A percentile compares a stretch with the other conserved stretches of the same genome.
Evolutionary conservation across 164 flowering plant genomes (phyloP).

Genomic region (Umbellularia californica): DNA sequence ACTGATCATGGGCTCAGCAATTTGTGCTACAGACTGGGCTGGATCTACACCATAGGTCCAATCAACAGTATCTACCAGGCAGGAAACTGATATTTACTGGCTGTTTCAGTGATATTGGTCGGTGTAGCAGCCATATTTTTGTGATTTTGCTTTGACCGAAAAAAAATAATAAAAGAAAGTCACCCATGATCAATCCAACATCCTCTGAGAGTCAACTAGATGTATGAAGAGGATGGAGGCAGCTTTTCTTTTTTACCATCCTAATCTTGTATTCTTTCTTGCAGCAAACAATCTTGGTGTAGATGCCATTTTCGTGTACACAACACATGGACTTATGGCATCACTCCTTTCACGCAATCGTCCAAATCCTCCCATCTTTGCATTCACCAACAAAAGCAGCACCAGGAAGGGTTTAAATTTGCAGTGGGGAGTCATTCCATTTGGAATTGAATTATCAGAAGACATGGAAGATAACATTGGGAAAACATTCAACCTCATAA

Average conservation of each 20-base stretch:
- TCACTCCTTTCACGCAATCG: conserved; percentile 79
- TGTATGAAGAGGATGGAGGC: neutral
- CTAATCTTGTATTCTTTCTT: conserved; percentile 1
- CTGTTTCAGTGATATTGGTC: too few relatives aligned
- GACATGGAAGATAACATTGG: conserved; percentile 62
- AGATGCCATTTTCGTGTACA: conserved; percentile 83
- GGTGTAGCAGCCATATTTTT: too few relatives aligned
- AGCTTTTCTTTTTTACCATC: neutral
- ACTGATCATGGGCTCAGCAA: neutral
- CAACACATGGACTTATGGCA: conserved; percentile 80
- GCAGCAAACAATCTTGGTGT: conserved; percentile 84
- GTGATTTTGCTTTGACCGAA: too few relatives aligned
- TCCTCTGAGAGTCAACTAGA: too few relatives aligned
- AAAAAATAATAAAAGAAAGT: too few relatives aligned
- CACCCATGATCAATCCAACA: too few relatives aligned
- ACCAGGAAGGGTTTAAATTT: conserved; percentile 60
- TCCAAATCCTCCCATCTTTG: conserved; percentile 77
- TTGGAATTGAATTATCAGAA: conserved; percentile 50
- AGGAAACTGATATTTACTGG: too few relatives aligned
- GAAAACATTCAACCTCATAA: conserved; percentile 41
- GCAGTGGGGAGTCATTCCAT: conserved; percentile 81
- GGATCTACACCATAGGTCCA: too few relatives aligned
- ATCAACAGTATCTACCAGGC: too few relatives aligned
- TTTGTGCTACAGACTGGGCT: neutral
- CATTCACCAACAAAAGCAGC: conserved; percentile 58